Evolutionary conservation across 495 filamentous ascomycete genomes (phyloP), one percentile per base, ranked within the genome.

Genomic region (Hapsidospora chrysogenum): DNA sequence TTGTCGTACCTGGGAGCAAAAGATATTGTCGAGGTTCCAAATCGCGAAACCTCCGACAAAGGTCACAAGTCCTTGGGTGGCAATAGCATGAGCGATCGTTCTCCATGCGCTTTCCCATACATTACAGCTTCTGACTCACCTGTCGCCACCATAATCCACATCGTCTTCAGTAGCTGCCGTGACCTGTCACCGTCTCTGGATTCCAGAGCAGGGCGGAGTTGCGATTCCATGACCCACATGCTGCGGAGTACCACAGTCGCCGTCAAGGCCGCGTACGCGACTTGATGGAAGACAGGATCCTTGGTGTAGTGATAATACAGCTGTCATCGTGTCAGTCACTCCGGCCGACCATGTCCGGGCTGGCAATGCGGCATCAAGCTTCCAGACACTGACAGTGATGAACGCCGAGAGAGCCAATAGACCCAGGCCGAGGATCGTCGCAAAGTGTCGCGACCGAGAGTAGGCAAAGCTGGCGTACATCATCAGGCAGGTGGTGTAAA

Each of bases 401-500:
- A 84, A 87, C 23, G 77, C 46, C 3, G 80, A 72, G 26, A 92
- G 56, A 9, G 59, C 58, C 21, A 74, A 33, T 20, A 89, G 63
- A n/a, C 51, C 61, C 1, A 68, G 16, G 8, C 61, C 86, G 27
- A 94, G 60, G 35, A 68, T 35, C 3, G 67, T 31, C 6, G 71
- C 65, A 23, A 76, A 59, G n/a, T 37, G 42, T 9, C 48, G 44
- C 4, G 82, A 61, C 40, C 67, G 65, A 4, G 64, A 70, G 56
- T 87, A 80, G 8, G 79, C 74, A 52, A 94, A 89, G 14, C 81
- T 80, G 10, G 83, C 84, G 53, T 65, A 76, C 38, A 59, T 57
- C 78, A 94, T 92, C n/a, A 93, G 55, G 43, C 80, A 92, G 6
- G 87, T 92, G 1, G 87, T 94, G 51, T 97, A 96, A 19, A 97